These are phyloP conservation scores for Mycena olivaceomarginata DNA, from an alignment of 768 basidiomycete species.

Conservation along the genomic window DNA sequence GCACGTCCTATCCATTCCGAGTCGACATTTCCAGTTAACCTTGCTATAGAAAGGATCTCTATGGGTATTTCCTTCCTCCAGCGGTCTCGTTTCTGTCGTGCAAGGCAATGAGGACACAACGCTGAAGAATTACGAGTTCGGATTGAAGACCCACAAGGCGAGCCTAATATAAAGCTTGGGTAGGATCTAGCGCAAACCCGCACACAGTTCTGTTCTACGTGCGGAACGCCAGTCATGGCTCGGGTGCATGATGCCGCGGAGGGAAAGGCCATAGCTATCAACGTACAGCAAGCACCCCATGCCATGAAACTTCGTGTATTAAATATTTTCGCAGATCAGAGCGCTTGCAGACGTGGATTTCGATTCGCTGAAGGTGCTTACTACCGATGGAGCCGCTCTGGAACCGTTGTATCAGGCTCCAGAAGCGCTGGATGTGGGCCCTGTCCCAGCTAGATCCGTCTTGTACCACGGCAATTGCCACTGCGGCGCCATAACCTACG, in stretches of 20 bases:
- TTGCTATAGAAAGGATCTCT: constrained; percentile 27
- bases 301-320: too few relatives aligned
- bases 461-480: constrained; percentile 22
- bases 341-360: neutral
- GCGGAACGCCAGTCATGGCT: constrained; percentile 33
- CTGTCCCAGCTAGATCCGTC: neutral
- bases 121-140: constrained; percentile 32
- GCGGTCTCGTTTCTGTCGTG: neutral
- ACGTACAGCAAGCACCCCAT: too few relatives aligned
- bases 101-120: constrained; percentile 26
- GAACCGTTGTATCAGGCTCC: neutral
- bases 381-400: neutral
- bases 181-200: neutral
- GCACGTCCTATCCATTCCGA: too few relatives aligned
- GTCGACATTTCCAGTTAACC: too few relatives aligned
- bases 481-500: constrained; percentile 14
- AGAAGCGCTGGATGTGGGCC: neutral
- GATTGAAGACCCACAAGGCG: constrained; percentile 25
- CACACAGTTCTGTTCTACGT: constrained; percentile 37
- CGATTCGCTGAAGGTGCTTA: neutral
- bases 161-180: neutral
- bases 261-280: too few relatives aligned
- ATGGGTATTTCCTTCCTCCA: constrained; percentile 3
- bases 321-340: too few relatives aligned
- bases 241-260: neutral